phyloP scores from a whole-genome alignment of 345 rosid species.

The Gossypium ekmanianum region DNA sequence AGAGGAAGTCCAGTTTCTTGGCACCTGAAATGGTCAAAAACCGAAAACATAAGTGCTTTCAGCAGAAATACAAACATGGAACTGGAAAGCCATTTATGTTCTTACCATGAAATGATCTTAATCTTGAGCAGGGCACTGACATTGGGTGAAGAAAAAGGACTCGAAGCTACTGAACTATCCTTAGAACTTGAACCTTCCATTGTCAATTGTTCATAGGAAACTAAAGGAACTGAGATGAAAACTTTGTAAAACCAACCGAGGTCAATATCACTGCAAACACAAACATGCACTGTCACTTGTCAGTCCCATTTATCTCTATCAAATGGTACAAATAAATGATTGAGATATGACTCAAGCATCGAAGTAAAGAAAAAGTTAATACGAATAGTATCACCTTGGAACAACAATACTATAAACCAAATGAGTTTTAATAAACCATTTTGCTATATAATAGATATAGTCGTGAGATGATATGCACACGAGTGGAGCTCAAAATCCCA shows the following conservation, averaged over 20 bases:
- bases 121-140: constrained; percentile 47
- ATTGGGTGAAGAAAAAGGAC: constrained; percentile 58
- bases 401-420: no score
- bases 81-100: not conserved
- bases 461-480: constrained; percentile 14
- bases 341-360: constrained; percentile 27
- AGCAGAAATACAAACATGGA: not conserved
- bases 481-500: constrained; percentile 17
- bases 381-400: no score
- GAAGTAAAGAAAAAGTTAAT: not conserved
- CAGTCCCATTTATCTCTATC: not conserved
- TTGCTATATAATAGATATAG: no score
- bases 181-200: constrained; percentile 52
- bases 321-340: constrained; percentile 26
- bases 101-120: constrained; percentile 51
- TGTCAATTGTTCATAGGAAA: not conserved
- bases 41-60: not conserved
- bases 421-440: no score
- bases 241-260: not conserved
- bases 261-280: constrained; percentile 14
- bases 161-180: constrained; percentile 46
- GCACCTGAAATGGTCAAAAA: constrained; percentile 37
- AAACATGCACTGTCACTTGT: constrained; percentile 14
- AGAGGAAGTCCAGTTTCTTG: constrained; percentile 65
- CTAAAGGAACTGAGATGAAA: not conserved